A percentile compares a stretch with the other conserved stretches of the same genome.
These are phyloP conservation scores for Auricularia cornea DNA, from an alignment of 768 basidiomycete species.

Conservation along the genomic window DNA sequence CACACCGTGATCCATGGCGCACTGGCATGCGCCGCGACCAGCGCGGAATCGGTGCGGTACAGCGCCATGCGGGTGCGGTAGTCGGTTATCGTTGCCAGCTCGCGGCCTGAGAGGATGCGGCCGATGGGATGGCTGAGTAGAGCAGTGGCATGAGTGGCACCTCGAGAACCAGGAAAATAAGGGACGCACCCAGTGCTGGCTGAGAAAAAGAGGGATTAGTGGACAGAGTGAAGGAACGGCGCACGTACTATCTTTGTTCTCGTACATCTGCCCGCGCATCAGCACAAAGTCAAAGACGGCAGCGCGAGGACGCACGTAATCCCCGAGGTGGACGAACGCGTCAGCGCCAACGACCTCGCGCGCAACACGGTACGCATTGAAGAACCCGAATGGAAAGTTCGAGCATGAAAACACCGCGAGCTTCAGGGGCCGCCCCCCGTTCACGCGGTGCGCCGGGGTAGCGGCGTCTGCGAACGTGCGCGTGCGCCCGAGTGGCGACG, in stretches of 20 bases:
- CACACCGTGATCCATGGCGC: conserved; percentile 52
- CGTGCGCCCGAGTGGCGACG: conserved; percentile 42
- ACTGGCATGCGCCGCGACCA: conserved; percentile 39
- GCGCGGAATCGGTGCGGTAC: conserved; percentile 44
- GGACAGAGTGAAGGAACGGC: conserved; percentile 19
- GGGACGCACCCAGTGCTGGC: too few relatives aligned
- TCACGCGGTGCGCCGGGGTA: conserved; percentile 38
- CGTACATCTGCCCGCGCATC: conserved; percentile 35
- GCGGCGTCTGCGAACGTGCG: conserved; percentile 40
- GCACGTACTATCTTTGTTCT: conserved; percentile 11
- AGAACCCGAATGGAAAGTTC: conserved; percentile 44
- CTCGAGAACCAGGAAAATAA: too few relatives aligned
- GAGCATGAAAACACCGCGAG: conserved; percentile 56
- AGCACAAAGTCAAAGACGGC: neutral
- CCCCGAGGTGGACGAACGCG: conserved; percentile 49
- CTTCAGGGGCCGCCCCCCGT: conserved; percentile 42
- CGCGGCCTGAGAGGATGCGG: conserved; percentile 41
- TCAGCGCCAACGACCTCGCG: conserved; percentile 45
- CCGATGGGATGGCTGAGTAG: conserved; percentile 39
- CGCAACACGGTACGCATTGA: conserved; percentile 53
- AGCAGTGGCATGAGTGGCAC: conserved; percentile 6
- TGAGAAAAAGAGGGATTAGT: too few relatives aligned
- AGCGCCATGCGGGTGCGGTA: conserved; percentile 45
- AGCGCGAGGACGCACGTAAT: conserved; percentile 44
- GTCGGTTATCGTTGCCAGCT: conserved; percentile 48